Percentiles rank a stretch among this genome's conserved stretches.
phyloP scores from a whole-genome alignment of 1,284 basidiomycete species.

The Trichosporon coremiiforme region DNA sequence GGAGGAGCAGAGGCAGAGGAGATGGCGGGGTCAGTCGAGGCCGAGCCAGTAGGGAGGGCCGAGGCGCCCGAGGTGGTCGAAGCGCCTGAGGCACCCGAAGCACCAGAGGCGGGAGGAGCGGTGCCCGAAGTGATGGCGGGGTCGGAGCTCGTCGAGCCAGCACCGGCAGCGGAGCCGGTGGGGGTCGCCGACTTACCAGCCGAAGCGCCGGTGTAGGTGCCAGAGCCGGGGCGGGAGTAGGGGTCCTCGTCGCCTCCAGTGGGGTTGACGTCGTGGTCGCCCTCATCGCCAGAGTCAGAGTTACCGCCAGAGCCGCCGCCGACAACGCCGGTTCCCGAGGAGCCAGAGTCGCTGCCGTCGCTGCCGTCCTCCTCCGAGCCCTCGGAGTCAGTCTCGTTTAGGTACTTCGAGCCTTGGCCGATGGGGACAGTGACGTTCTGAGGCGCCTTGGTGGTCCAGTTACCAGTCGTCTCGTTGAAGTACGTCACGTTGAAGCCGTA shows the following conservation, averaged over 20 bases:
- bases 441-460: slow-evolving; percentile 33
- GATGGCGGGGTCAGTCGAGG: not conserved
- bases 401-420: slow-evolving; percentile 6
- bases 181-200: not conserved
- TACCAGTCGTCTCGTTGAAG: slow-evolving; percentile 33
- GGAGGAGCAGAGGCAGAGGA: not conserved
- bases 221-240: slow-evolving; percentile 8
- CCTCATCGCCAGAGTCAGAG: not conserved
- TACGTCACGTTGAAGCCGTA: slow-evolving; percentile 39
- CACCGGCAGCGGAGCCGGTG: not conserved
- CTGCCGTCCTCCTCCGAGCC: not conserved
- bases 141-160: not conserved
- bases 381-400: slow-evolving; percentile 13
- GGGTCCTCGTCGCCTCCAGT: not conserved
- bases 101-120: not conserved
- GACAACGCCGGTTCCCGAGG: not conserved
- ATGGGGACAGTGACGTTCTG: slow-evolving; percentile 17
- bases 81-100: too few species aligned
- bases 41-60: too few species aligned
- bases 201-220: not conserved
- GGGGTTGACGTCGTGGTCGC: not conserved
- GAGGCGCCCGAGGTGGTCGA: too few species aligned
- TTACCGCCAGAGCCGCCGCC: not conserved
- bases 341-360: not conserved
- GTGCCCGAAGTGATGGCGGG: slow-evolving; percentile 14